Conservation (phyloP, 768 basidiomycete genomes). For the Phanerodontia chrysosporium region DNA sequence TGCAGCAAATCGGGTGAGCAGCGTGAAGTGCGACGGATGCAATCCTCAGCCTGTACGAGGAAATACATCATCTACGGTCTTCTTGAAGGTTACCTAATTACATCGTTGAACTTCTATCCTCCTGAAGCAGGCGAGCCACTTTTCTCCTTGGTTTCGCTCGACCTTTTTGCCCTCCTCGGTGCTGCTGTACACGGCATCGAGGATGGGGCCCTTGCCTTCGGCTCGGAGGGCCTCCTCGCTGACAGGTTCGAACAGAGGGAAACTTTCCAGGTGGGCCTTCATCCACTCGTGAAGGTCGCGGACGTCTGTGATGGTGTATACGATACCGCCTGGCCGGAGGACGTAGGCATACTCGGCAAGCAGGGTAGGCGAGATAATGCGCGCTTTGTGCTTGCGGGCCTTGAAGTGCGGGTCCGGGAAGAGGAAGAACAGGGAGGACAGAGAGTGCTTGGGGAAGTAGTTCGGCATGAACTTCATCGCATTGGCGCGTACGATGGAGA, state of each 20-base stretch:
- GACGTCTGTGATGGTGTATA: conserved; percentile 98
- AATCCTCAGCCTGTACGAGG: no score
- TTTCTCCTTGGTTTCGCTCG: conserved; percentile 83
- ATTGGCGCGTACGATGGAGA: conserved; percentile 92
- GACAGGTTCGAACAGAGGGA: conserved; percentile 83
- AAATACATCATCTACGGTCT: no score
- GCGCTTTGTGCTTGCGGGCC: conserved; percentile 94
- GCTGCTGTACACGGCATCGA: conserved; percentile 78
- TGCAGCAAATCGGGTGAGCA: no score
- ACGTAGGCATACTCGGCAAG: conserved; percentile 97
- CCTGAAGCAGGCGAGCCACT: conserved; percentile 90
- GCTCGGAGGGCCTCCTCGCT: conserved; percentile 71
- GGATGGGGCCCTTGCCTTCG: conserved; percentile 68
- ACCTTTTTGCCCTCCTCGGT: conserved; percentile 99
- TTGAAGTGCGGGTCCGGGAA: conserved; percentile 99
- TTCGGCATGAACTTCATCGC: conserved; percentile 99
- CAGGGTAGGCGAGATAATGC: conserved; percentile 96
- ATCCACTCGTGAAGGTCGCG: conserved; percentile 94
- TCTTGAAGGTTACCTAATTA: no score
- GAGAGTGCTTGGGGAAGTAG: conserved; percentile 86
- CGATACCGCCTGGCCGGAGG: conserved; percentile 86
- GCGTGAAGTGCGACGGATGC: no score
- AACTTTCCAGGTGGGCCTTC: conserved; percentile 79
- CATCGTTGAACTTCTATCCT: conserved; percentile 39
- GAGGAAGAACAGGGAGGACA: conserved; percentile 93